A percentile compares a stretch with the other conserved stretches of the same genome.
Conservation (phyloP, 768 basidiomycete species). For the Boletus reticulatus region DNA sequence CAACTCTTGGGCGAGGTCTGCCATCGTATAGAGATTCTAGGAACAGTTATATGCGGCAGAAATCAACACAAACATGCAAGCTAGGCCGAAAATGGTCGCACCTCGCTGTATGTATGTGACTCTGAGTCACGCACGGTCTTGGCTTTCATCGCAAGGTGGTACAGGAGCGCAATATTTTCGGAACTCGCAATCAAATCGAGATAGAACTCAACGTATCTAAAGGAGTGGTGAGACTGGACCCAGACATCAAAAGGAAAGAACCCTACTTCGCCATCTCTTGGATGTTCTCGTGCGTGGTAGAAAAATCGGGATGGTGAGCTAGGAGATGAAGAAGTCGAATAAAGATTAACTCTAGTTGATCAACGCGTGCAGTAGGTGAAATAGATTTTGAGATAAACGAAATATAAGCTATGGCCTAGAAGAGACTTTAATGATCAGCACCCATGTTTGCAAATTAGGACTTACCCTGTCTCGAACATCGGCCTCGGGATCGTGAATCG, state of each 20-base stretch:
- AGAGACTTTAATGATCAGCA: conserved; percentile 2
- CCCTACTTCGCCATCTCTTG: conserved; percentile 79
- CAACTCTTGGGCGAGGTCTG: conserved; percentile 87
- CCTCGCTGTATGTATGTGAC: conserved; percentile 67
- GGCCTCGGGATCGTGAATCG: conserved; percentile 86
- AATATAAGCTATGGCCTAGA: conserved; percentile 60
- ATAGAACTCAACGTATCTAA: conserved; percentile 87
- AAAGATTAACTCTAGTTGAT: conserved; percentile 79
- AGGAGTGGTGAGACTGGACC: background rate
- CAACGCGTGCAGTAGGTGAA: conserved; percentile 51
- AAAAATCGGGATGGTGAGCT: conserved; percentile 95
- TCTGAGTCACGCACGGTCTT: conserved; percentile 87
- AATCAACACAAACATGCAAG: background rate
- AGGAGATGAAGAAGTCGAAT: conserved; percentile 84
- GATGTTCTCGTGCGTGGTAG: conserved; percentile 61
- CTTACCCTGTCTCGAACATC: conserved; percentile 72
- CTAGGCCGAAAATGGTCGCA: conserved; percentile 28
- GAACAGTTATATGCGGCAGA: background rate
- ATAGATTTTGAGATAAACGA: conserved; percentile 45
- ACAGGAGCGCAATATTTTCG: conserved; percentile 86
- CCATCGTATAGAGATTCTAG: conserved; percentile 83
- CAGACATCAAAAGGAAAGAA: background rate
- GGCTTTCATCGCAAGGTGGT: conserved; percentile 73
- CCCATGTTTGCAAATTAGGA: background rate
- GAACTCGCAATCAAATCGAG: conserved; percentile 69